Evolutionary conservation across 257 asterid species (phyloP), one percentile per base, ranked within the genome.

Genomic region (Lycium ferocissimum): DNA sequence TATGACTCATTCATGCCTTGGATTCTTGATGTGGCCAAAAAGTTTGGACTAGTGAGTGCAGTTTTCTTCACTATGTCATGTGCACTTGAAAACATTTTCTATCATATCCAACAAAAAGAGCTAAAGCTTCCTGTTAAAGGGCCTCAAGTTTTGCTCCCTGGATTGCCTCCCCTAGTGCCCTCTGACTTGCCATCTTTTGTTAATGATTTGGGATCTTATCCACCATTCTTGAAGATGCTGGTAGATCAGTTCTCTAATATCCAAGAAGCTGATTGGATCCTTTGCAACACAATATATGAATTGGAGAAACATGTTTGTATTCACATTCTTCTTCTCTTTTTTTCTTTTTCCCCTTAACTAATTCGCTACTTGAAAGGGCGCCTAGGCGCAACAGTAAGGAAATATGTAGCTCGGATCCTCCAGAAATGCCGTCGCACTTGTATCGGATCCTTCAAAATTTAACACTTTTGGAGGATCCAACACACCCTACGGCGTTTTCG

Each of bases 171-270:
- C 14, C 45, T 91, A 86, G 53, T 59, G 88, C 86, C 85, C 6
- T 45, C 66, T 3, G 94, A 92, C 10, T 17, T 88, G 90, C 95
- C 95, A 4, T 87, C 93, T 13, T 90, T 90, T 33, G 6, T 90
- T 4, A 22, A 9, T 38, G 86, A 8, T 7, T 20, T 62, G 0
- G 91, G 87, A 9, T 80, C 91, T 6, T 90, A 92, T 78, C 93
- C 92, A 20, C 56, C 88, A 3, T 0, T 76, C 1, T 71, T 88
- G 4, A 85, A 88, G 13, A 0, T 88, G 83, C 56, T 87, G 4
- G 82, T 88, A 20, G 75, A 88, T 73, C 92, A 90, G 89, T 91
- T 87, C 75, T 51, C 9, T 20, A 83, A 85, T 13, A 59, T 91
- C 15, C 90, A 91, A 5, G 62, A 67, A 15, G 95, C 87, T 0